Percentiles rank a stretch among this genome's conserved stretches.
phyloP scores from a whole-genome alignment of 768 basidiomycete species.

The Suillus subalutaceus region DNA sequence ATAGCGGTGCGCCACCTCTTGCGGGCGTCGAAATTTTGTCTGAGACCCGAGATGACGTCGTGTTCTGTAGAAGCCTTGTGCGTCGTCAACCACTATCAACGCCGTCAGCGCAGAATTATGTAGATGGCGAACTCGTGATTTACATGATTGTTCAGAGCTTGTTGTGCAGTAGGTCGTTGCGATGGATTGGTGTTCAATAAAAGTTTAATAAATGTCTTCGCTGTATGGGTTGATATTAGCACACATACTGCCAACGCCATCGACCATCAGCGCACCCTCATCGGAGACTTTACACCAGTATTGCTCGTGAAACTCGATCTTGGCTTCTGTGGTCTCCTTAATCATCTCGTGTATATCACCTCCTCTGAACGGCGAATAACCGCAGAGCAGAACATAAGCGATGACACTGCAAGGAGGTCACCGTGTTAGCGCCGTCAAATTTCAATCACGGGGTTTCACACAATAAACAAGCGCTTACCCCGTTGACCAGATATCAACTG shows the following conservation, averaged over 20 bases:
- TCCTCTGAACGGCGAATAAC: constrained; percentile 92
- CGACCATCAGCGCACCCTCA: constrained; percentile 51
- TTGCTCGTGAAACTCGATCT: constrained; percentile 88
- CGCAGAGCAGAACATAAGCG: constrained; percentile 92
- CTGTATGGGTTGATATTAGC: constrained; percentile 39
- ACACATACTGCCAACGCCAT: neutral
- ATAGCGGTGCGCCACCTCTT: constrained; percentile 79
- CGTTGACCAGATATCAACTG: constrained; percentile 92
- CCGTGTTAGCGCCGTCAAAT: neutral
- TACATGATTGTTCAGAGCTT: constrained; percentile 72
- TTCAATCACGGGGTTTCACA: constrained; percentile 5
- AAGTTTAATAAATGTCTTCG: constrained; percentile 79
- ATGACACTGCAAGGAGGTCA: constrained; percentile 63
- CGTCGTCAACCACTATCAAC: constrained; percentile 69
- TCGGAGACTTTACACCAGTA: constrained; percentile 92
- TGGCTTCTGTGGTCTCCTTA: constrained; percentile 82
- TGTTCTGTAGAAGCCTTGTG: constrained; percentile 68
- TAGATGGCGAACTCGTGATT: constrained; percentile 23
- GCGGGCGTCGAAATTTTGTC: constrained; percentile 80
- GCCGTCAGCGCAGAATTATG: neutral
- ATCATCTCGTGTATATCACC: constrained; percentile 76
- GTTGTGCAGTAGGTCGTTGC: constrained; percentile 69
- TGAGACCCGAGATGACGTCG: constrained; percentile 73
- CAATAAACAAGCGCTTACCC: constrained; percentile 57
- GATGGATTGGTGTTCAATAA: constrained; percentile 74